These are phyloP conservation scores for Diaporthe ampelina DNA, from an alignment of 2,329 filamentous ascomycete species.

Conservation along the genomic window DNA sequence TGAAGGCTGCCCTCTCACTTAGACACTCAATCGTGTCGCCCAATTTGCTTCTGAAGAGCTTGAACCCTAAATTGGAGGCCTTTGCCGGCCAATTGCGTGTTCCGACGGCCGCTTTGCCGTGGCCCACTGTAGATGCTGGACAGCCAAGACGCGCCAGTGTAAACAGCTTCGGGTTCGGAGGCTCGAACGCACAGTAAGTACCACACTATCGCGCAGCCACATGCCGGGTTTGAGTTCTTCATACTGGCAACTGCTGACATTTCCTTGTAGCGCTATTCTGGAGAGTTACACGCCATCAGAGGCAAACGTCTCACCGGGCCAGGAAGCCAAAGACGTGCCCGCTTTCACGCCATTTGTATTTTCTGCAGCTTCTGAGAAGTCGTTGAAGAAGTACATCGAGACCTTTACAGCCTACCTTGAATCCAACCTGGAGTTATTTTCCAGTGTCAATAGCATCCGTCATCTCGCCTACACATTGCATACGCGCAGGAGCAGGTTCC, in stretches of 20 bases:
- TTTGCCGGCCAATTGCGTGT: slow-evolving; percentile 46
- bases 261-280: not conserved
- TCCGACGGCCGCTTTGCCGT: slow-evolving; percentile 44
- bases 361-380: slow-evolving; percentile 1
- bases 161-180: slow-evolving; percentile 53
- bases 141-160: slow-evolving; percentile 48
- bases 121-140: slow-evolving; percentile 40
- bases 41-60: slow-evolving; percentile 52
- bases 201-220: slow-evolving; percentile 22
- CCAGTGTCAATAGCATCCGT: not conserved
- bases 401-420: not conserved
- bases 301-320: not conserved
- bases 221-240: too few species aligned
- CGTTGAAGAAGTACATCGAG: not conserved
- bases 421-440: not conserved
- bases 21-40: slow-evolving; percentile 52
- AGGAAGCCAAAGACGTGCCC: not conserved
- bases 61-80: slow-evolving; percentile 52
- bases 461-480: not conserved
- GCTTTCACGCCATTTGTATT: not conserved
- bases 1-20: slow-evolving; percentile 51
- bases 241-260: not conserved
- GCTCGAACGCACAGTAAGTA: slow-evolving; percentile 52
- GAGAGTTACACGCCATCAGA: not conserved
- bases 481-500: slow-evolving; percentile 1